A percentile compares a stretch with the other conserved stretches of the same genome.
These are phyloP conservation scores for Omphalotus guepiniiformis DNA, from an alignment of 768 basidiomycete species.

Conservation along the genomic window DNA sequence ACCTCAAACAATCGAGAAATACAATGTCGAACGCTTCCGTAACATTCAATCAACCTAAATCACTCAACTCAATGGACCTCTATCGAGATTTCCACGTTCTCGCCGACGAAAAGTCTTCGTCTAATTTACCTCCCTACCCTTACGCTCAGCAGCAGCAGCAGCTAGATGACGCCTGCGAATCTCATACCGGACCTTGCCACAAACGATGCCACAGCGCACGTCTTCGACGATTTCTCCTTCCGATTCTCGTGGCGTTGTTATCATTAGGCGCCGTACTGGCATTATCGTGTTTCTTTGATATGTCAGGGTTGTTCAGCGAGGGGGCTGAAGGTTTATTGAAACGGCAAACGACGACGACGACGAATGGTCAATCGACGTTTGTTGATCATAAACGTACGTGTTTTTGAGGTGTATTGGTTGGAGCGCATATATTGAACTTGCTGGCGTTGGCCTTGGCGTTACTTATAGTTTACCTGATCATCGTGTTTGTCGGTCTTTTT, in stretches of 20 bases:
- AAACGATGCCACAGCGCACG: slow-evolving; percentile 7
- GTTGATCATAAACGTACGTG: slow-evolving; percentile 1
- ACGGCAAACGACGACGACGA: background rate
- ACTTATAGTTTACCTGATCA: slow-evolving; percentile 54
- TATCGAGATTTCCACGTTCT: background rate
- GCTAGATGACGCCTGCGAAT: background rate
- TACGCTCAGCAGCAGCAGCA: background rate
- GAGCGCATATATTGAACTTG: background rate
- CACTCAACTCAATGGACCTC: slow-evolving; percentile 4
- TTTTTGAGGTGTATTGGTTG: background rate
- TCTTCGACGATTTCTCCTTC: slow-evolving; percentile 1
- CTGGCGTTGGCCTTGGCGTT: background rate
- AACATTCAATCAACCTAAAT: background rate
- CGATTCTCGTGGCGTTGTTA: background rate
- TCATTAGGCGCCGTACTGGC: slow-evolving; percentile 2
- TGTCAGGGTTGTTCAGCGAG: background rate
- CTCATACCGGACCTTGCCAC: background rate
- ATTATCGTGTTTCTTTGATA: background rate
- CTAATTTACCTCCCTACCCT: background rate
- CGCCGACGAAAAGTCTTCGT: background rate
- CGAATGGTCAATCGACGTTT: background rate
- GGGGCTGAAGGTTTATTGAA: background rate
- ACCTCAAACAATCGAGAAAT: too few species aligned
- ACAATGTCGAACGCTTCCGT: too few species aligned
- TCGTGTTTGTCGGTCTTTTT: slow-evolving; percentile 60